phyloP scores from a whole-genome alignment of 2,329 filamentous ascomycete genomes.

The Fusarium albidum region DNA sequence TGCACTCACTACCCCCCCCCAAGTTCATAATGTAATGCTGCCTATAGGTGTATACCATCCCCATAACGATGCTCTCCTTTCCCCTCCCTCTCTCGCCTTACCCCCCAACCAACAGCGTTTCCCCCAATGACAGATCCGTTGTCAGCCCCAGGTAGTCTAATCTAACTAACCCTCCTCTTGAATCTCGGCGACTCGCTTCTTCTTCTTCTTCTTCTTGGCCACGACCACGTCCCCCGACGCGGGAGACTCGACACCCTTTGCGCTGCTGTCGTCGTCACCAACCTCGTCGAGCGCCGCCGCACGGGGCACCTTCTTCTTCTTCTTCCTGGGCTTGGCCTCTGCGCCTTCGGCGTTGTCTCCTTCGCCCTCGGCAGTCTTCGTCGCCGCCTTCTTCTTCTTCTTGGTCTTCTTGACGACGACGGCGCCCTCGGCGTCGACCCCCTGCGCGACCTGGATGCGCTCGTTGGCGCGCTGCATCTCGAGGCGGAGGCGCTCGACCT shows the following conservation, averaged over 20 bases:
- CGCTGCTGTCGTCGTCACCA: conserved; percentile 31
- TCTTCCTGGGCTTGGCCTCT: conserved; percentile 37
- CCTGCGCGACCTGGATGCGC: conserved; percentile 74
- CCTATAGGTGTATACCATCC: conserved; percentile 10
- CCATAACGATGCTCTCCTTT: conserved; percentile 7
- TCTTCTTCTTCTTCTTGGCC: conserved; percentile 60
- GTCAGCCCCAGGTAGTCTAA: conserved; percentile 7
- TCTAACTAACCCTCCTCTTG: conserved; percentile 38
- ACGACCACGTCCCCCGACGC: conserved; percentile 42
- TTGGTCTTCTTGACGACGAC: conserved; percentile 75
- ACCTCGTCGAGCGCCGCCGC: conserved; percentile 24
- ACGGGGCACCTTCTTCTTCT: conserved; percentile 45
- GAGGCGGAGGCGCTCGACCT: conserved; percentile 84
- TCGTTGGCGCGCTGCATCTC: conserved; percentile 90
- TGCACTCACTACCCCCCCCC: conserved; percentile 1
- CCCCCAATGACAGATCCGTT: too few relatives aligned
- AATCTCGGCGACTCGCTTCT: conserved; percentile 45
- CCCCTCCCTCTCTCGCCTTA: too few relatives aligned
- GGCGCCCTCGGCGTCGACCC: conserved; percentile 70
- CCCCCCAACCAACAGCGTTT: background rate
- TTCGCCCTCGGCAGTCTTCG: conserved; percentile 35
- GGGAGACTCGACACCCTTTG: conserved; percentile 27
- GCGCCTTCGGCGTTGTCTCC: conserved; percentile 25
- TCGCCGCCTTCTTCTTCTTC: conserved; percentile 58
- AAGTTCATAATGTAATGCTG: conserved; percentile 11